phyloP scores from a whole-genome alignment of 2,329 filamentous ascomycete genomes.

The Ophiostoma fasciatum region DNA sequence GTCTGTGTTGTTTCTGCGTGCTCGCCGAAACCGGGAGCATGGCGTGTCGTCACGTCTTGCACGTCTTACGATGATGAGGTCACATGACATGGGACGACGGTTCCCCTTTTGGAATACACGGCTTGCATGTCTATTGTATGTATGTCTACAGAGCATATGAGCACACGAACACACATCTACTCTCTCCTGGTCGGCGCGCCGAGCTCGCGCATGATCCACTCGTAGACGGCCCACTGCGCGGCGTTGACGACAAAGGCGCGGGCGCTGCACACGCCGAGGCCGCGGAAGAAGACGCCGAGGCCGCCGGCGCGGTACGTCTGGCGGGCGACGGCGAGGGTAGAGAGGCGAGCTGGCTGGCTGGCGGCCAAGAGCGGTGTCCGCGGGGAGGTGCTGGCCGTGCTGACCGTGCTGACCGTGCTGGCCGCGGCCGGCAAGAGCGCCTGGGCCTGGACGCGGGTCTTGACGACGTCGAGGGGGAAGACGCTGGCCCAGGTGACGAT shows the following conservation, averaged over 20 bases:
- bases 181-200: no score
- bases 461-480: constrained; percentile 84
- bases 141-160: no score
- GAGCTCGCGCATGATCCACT: constrained; percentile 62
- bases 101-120: no score
- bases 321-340: constrained; percentile 49
- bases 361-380: no score
- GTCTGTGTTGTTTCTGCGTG: no score
- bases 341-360: constrained; percentile 17
- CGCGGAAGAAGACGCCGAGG: constrained; percentile 50
- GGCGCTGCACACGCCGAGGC: constrained; percentile 65
- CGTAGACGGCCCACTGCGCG: constrained; percentile 83
- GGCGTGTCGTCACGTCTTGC: no score
- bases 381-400: not conserved
- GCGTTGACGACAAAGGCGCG: constrained; percentile 89
- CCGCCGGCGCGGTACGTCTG: constrained; percentile 53
- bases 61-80: no score
- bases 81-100: no score
- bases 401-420: constrained; percentile 9
- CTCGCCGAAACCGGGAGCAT: no score
- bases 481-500: constrained; percentile 80
- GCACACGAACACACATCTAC: no score
- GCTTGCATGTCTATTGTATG: no score
- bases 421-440: constrained; percentile 14
- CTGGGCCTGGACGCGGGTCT: constrained; percentile 81